These are phyloP conservation scores for Vitis amurensis DNA, from an alignment of 164 flowering plant species.

Conservation along the genomic window DNA sequence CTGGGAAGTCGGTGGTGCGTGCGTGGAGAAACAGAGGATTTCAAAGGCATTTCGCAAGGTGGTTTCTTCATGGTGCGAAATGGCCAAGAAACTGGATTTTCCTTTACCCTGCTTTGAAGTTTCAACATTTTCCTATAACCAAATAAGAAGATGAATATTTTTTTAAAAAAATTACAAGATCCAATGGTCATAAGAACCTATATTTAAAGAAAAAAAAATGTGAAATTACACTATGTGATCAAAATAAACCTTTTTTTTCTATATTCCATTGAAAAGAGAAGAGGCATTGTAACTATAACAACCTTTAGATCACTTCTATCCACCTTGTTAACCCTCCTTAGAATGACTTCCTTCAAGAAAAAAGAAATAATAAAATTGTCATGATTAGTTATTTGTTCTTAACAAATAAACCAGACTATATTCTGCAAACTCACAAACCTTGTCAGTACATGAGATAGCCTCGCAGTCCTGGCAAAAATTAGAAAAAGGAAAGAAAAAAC, in stretches of 20 bases:
- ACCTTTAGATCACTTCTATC: conserved; percentile 21
- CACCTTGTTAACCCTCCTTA: conserved; percentile 22
- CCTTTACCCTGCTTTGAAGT: conserved; percentile 19
- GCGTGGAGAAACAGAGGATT: too few species aligned
- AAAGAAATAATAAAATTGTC: not conserved
- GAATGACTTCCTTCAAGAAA: conserved; percentile 41
- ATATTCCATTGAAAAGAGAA: not conserved
- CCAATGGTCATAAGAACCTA: not conserved
- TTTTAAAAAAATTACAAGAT: not conserved
- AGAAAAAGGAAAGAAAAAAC: too few species aligned
- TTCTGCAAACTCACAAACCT: too few species aligned
- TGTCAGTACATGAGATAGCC: too few species aligned
- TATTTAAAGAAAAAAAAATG: not conserved
- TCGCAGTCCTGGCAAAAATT: too few species aligned
- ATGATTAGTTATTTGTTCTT: not conserved
- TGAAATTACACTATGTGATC: not conserved
- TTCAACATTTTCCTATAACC: conserved; percentile 28
- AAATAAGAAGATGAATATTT: not conserved
- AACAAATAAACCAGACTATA: too few species aligned
- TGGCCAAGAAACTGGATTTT: conserved; percentile 20
- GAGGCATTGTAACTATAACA: not conserved
- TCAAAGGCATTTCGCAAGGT: too few species aligned
- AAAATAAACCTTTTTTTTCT: not conserved
- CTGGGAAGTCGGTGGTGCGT: too few species aligned
- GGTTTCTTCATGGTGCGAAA: too few species aligned